Conservation (phyloP, 2,329 filamentous ascomycete genomes). For the Claviceps cyperi region DNA sequence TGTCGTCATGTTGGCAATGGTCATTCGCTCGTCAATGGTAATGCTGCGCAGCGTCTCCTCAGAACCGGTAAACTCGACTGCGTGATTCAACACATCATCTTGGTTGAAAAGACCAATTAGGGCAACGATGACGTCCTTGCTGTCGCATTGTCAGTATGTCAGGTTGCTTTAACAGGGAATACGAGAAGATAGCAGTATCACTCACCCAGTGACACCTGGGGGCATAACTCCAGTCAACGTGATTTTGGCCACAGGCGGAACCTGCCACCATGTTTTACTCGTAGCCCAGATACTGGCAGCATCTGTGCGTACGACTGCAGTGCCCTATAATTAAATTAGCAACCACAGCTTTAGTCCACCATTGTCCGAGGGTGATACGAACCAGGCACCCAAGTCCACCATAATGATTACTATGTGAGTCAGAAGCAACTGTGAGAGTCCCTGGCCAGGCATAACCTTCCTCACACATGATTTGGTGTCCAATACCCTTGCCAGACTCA, state of each 20-base stretch:
- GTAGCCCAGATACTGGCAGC: conserved; percentile 79
- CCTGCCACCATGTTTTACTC: conserved; percentile 72
- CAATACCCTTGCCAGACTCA: conserved; percentile 55
- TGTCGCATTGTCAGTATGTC: not conserved
- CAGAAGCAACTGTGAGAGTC: conserved; percentile 65
- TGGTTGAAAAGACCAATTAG: conserved; percentile 76
- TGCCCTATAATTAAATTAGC: conserved; percentile 19
- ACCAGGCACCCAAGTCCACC: conserved; percentile 61
- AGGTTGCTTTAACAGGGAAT: not conserved
- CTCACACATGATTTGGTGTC: conserved; percentile 65
- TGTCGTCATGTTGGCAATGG: conserved; percentile 68
- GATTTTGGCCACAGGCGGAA: conserved; percentile 71
- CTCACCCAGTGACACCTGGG: conserved; percentile 40
- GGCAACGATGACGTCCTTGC: conserved; percentile 83
- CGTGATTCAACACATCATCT: conserved; percentile 84
- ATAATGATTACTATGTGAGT: conserved; percentile 71
- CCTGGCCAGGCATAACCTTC: conserved; percentile 65
- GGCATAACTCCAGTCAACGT: conserved; percentile 64
- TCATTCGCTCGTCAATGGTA: conserved; percentile 56
- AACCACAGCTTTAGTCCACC: not conserved
- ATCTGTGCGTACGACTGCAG: conserved; percentile 74
- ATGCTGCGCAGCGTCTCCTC: conserved; percentile 63
- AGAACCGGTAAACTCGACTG: conserved; percentile 73
- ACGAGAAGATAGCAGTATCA: not conserved
- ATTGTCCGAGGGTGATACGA: conserved; percentile 16